Conservation (phyloP, 139 green algal genomes). For the Zygnema cylindricum region DNA sequence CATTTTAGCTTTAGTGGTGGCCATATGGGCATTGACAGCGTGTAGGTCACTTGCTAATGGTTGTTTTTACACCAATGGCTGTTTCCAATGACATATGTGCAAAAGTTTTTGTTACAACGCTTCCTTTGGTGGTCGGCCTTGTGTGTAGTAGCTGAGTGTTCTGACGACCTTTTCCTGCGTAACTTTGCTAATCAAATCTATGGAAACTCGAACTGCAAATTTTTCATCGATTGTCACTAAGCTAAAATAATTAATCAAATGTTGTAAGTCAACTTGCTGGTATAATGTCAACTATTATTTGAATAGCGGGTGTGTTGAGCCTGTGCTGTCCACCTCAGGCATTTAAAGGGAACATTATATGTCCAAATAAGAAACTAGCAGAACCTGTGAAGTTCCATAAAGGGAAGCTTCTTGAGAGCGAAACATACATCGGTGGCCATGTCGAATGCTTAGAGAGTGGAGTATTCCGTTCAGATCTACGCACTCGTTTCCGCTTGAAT, state of each 20-base stretch:
- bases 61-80: too few species aligned
- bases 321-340: conserved; percentile 44
- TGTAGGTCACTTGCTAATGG: too few species aligned
- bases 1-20: too few species aligned
- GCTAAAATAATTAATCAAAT: conserved; percentile 12
- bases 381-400: conserved; percentile 77
- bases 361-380: conserved; percentile 93
- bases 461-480: conserved; percentile 95
- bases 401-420: conserved; percentile 86
- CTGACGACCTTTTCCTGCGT: too few species aligned
- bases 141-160: too few species aligned
- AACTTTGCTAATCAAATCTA: too few species aligned
- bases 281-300: not conserved
- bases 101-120: too few species aligned
- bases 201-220: too few species aligned
- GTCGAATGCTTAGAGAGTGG: conserved; percentile 84
- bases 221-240: not conserved
- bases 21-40: too few species aligned
- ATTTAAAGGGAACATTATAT: conserved; percentile 81
- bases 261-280: not conserved
- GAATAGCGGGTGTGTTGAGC: not conserved
- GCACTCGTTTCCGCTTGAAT: conserved; percentile 82
- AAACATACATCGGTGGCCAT: conserved; percentile 99
- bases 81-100: too few species aligned
- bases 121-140: too few species aligned